Evolutionary conservation across 441 rosid species (phyloP), one percentile per base, ranked within the genome.

Genomic region (Jatropha multifida): DNA sequence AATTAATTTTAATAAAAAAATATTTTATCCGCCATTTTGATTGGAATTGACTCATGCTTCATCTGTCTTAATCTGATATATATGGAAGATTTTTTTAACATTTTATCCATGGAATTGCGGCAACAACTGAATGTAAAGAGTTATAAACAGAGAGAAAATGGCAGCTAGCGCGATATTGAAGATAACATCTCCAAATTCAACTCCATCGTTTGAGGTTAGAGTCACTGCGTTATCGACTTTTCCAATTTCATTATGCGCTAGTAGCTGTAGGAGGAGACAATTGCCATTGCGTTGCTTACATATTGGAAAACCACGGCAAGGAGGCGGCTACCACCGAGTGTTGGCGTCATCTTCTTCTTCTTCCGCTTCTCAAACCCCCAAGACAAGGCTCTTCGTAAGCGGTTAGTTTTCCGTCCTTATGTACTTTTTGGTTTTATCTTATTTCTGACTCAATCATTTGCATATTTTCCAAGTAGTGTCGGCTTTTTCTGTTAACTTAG

Each of bases 371-470:
- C 12, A n/a, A 58, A n/a, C 61, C 12, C 61, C 61, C 12, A 58
- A 58, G n/a, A 58, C 61, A n/a, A 58, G 61, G 27, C 61, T 58
- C 26, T 58, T 58, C 61, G 61, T 58, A 2, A 58, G 61, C 61
- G 61, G 61, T 58, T n/a, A n/a, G 61, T 58, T 58, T 54, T 18
- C 5, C 59, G 15, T 58, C 12, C 8, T 17, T 17, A 1, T 9
- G n/a, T 54, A 54, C 5, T 54, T 17, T 54, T 17, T 18, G 58
- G 58, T 17, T 17, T 54, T 54, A 54, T 54, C 6, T 2, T 7
- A 54, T 15, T 52, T 52, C 7, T 17, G n/a, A 52, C 15, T 44
- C 48, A 7, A 6, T 44, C 48, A 11, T 44, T 44, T 44, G 48
- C 9, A 2, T 7, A 44, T 44, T 44, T 44, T 6, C 48, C 9